Base-by-base conservation (phyloP, 176 grass and related monocot species). In the Bolboschoenus planiculmis region DNA sequence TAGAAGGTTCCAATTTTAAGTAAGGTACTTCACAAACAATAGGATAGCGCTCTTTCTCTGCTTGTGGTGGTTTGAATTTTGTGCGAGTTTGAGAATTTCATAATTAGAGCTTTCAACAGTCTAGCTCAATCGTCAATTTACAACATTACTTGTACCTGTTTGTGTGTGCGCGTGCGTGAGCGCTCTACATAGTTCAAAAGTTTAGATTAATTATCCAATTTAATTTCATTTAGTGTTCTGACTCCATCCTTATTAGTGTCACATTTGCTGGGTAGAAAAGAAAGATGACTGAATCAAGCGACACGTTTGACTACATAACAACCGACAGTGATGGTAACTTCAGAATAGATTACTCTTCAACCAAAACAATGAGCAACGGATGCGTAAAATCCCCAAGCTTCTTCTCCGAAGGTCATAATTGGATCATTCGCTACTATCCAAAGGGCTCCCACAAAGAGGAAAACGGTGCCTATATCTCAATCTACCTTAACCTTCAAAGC, bases 401-500 rank as follows among this genome's bases (percentile, higher is more conserved):
- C 59, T 7, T 37, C 26, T 53, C 83, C 31, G 35, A 78, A 4
- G 87, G 56, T 10, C 78, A 82, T 18, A 16, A 37, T 2, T 88
- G 87, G 87, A 11, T 8, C 40, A 39, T 88, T 27, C 9, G 11
- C 2, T 64, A 36, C 83, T 76, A 30, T 29, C 87, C 87, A 48
- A 78, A 55, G 29, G 87, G 87, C 15, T 4, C 9, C 1, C 0
- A 3, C 15, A 2, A 16, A 5, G 74, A 27, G 10, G 42, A 10
- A 30, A 50, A 53, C 1, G 46, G 18, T 2, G 75, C 42, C 2
- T 81, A 33, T 54, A 23, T 85, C 9, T 88, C 87, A 64, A 13
- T 88, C 13, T 73, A 39, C 33, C 83, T 88, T 0, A 0, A 4
- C 9, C 87, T 85, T 18, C 16, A 30, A 11, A 80, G 80, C 51